Base-by-base conservation (phyloP, 2,329 filamentous ascomycete genomes). In the Penicillium sp. region DNA sequence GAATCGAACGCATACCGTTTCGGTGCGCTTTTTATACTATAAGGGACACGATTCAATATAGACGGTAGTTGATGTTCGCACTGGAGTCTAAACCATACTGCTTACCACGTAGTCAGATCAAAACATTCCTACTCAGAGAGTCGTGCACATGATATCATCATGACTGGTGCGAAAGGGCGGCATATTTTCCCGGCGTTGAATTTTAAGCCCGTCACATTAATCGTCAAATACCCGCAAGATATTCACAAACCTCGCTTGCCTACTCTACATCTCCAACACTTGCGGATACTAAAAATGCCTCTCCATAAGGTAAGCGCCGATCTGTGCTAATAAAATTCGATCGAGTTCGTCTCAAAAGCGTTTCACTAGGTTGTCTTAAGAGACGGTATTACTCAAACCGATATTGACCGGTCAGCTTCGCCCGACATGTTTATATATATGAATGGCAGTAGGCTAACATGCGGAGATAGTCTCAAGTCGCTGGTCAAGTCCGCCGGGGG, bases 401-500 rank as follows among this genome's bases (percentile, higher is more conserved):
- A 65, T 46, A 56, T 54, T 16, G 63, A 65, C 54, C 61, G 54
- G 63, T 63, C 16, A 45, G 62, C 33, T 14, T 19, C 6, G 22
- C 25, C n/a, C 55, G 35, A 22, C 19, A 22, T 22, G 19, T 22
- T 22, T n/a, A 11, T 37, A 2, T 11, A 4, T 25, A 22, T 37
- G 10, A 8, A 6, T 16, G 28, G 8, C 6, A 28, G 5, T 14
- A 13, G 8, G 43, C 22, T 49, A 10, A 22, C 35, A 33, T n/a
- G 22, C 3, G 1, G 22, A 14, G 25, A 45, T 30, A 66, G 64
- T 19, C 45, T 65, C 22, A 60, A 57, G 33, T 58, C 57, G n/a
- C 56, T 66, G 22, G 59, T 66, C 14, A 51, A 30, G 48, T 65
- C 60, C 13, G 64, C 60, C 16, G 64, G 64, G 5, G 64, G 64